Conservation (phyloP, 1,139 yeast species). For the Zygotorulaspora mrakii region DNA sequence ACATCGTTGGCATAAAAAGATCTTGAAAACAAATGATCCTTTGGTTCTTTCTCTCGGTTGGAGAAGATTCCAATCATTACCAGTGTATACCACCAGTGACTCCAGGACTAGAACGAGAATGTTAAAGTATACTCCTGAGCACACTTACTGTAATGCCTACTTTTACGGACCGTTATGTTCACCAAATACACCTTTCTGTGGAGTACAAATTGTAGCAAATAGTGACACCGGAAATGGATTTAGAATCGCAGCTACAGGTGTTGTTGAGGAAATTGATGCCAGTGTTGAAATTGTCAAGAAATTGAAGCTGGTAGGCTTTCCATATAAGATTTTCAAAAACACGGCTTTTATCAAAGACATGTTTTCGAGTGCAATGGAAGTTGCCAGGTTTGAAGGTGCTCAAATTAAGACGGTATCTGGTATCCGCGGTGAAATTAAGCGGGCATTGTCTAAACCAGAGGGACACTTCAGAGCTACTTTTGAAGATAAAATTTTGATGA, state of each 20-base stretch:
- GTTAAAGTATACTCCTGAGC: conserved; percentile 98
- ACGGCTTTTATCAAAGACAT: conserved; percentile 96
- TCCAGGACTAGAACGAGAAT: conserved; percentile 96
- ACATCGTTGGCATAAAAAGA: conserved; percentile 98
- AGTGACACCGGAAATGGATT: conserved; percentile 84
- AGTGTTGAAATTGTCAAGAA: conserved; percentile 90
- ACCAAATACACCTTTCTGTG: conserved; percentile 96
- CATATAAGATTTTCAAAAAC: conserved; percentile 88
- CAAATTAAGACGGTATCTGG: conserved; percentile 95
- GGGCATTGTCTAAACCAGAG: conserved; percentile 90
- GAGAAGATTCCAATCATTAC: conserved; percentile 97
- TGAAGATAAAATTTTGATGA: conserved; percentile 87
- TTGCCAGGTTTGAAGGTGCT: conserved; percentile 97
- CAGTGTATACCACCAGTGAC: conserved; percentile 93
- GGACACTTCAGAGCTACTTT: conserved; percentile 98
- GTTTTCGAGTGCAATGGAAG: conserved; percentile 90
- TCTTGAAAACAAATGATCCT: conserved; percentile 93
- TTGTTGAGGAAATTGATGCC: conserved; percentile 88
- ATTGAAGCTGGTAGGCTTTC: conserved; percentile 90
- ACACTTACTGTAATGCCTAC: conserved; percentile 92
- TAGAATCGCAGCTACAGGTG: conserved; percentile 97
- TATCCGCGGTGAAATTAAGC: conserved; percentile 92
- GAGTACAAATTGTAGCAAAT: conserved; percentile 82
- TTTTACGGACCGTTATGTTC: conserved; percentile 97
- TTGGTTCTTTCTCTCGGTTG: conserved; percentile 90